phyloP scores from a whole-genome alignment of 73 alveolate species.

The Blepharisma japonicum region DNA sequence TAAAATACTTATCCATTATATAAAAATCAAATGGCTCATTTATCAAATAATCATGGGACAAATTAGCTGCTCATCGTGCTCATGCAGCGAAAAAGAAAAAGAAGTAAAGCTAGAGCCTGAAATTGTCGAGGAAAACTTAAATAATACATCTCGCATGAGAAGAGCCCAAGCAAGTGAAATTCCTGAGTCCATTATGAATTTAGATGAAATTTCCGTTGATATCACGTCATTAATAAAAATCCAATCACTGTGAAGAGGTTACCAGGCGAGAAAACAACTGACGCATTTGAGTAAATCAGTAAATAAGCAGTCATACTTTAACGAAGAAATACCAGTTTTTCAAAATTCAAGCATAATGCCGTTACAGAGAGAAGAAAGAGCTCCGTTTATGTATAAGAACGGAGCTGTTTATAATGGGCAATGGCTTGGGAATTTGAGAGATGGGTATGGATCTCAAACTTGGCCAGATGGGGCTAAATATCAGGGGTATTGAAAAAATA shows the following conservation, averaged over 20 bases:
- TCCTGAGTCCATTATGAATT: too few species aligned
- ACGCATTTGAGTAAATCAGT: too few species aligned
- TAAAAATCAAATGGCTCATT: too few species aligned
- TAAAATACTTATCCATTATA: too few species aligned
- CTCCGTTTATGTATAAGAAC: constrained; percentile 20
- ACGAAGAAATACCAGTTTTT: too few species aligned
- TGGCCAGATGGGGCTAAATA: constrained; percentile 88
- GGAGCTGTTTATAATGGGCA: constrained; percentile 84
- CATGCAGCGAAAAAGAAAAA: constrained; percentile 25
- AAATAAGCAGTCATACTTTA: too few species aligned
- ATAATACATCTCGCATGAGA: too few species aligned
- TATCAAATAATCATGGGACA: constrained; percentile 4
- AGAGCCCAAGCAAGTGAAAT: too few species aligned
- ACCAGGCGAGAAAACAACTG: background rate
- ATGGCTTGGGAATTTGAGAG: constrained; percentile 83
- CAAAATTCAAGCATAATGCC: too few species aligned
- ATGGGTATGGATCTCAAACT: constrained; percentile 75
- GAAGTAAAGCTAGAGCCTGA: constrained; percentile 20
- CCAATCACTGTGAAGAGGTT: constrained; percentile 18
- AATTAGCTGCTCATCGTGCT: constrained; percentile 19
- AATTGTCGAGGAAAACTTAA: background rate
- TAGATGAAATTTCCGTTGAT: background rate
- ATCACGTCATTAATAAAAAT: background rate
- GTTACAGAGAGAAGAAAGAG: constrained; percentile 25
- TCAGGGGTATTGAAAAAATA: constrained; percentile 34